Percentiles rank a stretch among this genome's conserved stretches.
Conservation (phyloP, 306 rosid genomes). For the Cotoneaster glaucophyllus region DNA sequence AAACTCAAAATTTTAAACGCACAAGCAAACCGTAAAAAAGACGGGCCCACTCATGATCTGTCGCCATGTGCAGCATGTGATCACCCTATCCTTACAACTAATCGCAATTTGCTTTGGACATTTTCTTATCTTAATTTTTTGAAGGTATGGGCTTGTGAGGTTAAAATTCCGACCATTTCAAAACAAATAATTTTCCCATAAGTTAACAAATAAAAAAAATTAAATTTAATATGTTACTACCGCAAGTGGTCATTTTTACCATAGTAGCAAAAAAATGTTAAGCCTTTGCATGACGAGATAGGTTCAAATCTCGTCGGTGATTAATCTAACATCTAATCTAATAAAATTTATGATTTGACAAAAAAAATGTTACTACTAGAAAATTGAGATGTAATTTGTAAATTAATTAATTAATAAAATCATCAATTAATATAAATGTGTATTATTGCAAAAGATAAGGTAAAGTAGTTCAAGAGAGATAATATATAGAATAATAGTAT, state of each 20-base stretch:
- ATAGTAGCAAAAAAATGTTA: too few relatives aligned
- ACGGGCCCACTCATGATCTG: background rate
- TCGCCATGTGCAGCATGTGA: conserved; percentile 28
- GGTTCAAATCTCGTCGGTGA: accelerated
- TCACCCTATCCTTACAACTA: background rate
- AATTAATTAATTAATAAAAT: background rate
- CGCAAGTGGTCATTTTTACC: too few relatives aligned
- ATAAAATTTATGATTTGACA: too few relatives aligned
- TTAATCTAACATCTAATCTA: too few relatives aligned
- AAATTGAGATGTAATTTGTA: background rate
- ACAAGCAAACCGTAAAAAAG: background rate
- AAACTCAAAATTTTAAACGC: background rate
- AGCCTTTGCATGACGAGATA: accelerated
- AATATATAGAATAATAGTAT: too few relatives aligned
- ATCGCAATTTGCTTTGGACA: background rate
- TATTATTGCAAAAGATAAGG: background rate
- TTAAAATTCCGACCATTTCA: background rate
- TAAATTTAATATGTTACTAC: background rate
- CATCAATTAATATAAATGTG: background rate
- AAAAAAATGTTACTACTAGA: background rate
- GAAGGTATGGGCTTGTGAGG: background rate
- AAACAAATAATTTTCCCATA: background rate
- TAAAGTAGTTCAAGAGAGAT: background rate
- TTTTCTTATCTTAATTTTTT: background rate
- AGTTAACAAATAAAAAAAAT: background rate